A percentile compares a stretch with the other conserved stretches of the same genome.
Evolutionary conservation across 371 early-diverging fungal genomes (phyloP).

Genomic region (Cokeromyces recurvatus): DNA sequence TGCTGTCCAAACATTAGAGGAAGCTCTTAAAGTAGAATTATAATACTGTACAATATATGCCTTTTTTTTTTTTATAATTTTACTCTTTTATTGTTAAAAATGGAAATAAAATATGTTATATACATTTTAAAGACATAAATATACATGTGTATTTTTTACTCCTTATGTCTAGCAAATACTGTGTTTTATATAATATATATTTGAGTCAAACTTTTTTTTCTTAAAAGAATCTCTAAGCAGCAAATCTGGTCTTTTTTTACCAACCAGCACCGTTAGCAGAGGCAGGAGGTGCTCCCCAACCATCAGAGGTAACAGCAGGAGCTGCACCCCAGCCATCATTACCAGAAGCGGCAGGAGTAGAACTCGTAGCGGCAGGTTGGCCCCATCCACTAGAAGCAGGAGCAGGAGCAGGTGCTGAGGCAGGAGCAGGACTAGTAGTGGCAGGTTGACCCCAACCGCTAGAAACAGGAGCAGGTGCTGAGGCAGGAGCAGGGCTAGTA

Average conservation of each 20-base stretch:
- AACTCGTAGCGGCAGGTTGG: too few species aligned
- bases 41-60: too few species aligned
- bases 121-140: too few species aligned
- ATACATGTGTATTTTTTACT: too few species aligned
- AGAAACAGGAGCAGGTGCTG: constrained; percentile 4
- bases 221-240: too few species aligned
- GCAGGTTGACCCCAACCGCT: constrained; percentile 27
- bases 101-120: too few species aligned
- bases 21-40: constrained; percentile 26
- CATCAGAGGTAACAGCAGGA: constrained; percentile 20
- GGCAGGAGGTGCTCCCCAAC: constrained; percentile 34
- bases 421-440: constrained; percentile 13
- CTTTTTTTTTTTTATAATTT: too few species aligned
- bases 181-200: too few species aligned
- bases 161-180: too few species aligned
- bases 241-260: too few species aligned
- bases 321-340: constrained; percentile 34
- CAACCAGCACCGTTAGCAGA: constrained; percentile 20
- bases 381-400: constrained; percentile 9
- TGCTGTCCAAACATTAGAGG: constrained; percentile 66
- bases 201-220: too few species aligned
- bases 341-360: constrained; percentile 14
- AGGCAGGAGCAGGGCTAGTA: constrained; percentile 15
- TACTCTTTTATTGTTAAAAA: too few species aligned
- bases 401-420: constrained; percentile 7